phyloP scores from a whole-genome alignment of 1,284 basidiomycete species.

The Phylloporus sp. region DNA sequence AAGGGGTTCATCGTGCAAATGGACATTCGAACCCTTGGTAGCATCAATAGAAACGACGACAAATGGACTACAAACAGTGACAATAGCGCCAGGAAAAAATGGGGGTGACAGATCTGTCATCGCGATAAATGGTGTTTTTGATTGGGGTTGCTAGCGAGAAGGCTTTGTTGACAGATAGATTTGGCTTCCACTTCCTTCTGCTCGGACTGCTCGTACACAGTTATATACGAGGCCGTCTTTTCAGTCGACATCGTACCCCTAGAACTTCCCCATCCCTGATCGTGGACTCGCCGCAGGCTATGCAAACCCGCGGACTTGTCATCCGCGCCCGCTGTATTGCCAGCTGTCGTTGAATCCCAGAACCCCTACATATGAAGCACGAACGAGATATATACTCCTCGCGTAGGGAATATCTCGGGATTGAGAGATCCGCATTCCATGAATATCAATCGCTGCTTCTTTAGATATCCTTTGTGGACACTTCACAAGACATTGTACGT shows the following conservation, averaged over 20 bases:
- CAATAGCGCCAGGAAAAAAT: slow-evolving; percentile 34
- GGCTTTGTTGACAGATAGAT: too few species aligned
- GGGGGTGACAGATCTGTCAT: too few species aligned
- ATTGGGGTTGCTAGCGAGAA: too few species aligned
- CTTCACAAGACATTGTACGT: slow-evolving; percentile 70
- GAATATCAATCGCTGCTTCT: slow-evolving; percentile 66
- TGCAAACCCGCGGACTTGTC: slow-evolving; percentile 3
- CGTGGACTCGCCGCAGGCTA: slow-evolving; percentile 11
- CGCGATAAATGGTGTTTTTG: too few species aligned
- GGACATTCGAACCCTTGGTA: slow-evolving; percentile 55
- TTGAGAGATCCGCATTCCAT: slow-evolving; percentile 64
- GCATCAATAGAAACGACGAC: slow-evolving; percentile 31
- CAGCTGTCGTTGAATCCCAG: slow-evolving; percentile 15
- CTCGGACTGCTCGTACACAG: slow-evolving; percentile 4
- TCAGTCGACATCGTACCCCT: slow-evolving; percentile 12
- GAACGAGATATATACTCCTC: slow-evolving; percentile 45
- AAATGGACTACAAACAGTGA: slow-evolving; percentile 29
- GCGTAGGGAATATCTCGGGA: slow-evolving; percentile 66
- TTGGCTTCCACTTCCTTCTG: slow-evolving; percentile 19
- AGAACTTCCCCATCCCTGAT: slow-evolving; percentile 1
- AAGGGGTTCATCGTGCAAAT: slow-evolving; percentile 72
- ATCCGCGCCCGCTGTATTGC: slow-evolving; percentile 5
- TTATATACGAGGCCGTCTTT: slow-evolving; percentile 18
- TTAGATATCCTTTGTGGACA: slow-evolving; percentile 65
- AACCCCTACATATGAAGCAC: slow-evolving; percentile 19